Percentiles rank a stretch among this genome's conserved stretches.
Conservation (phyloP, 2,329 filamentous ascomycete genomes). For the Didymellaceae sp. region DNA sequence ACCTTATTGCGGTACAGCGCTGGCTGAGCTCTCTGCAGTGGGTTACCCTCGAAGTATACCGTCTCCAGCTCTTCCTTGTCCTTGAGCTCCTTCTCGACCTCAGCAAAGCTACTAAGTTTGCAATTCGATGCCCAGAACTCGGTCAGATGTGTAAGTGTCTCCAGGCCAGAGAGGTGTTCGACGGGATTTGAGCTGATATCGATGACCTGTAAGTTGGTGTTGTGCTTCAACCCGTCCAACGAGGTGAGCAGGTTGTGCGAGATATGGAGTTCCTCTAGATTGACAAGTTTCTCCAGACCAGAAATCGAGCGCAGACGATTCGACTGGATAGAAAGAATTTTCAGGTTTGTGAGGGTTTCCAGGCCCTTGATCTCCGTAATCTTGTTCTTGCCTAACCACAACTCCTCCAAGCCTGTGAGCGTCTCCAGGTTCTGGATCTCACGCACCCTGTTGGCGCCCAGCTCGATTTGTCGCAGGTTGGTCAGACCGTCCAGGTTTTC, state of each 20-base stretch:
- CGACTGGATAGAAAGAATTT: conserved; percentile 91
- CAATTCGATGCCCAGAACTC: conserved; percentile 97
- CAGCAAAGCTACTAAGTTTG: conserved; percentile 76
- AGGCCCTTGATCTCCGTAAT: conserved; percentile 84
- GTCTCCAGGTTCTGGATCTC: conserved; percentile 85
- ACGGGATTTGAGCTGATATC: conserved; percentile 92
- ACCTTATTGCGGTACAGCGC: conserved; percentile 95
- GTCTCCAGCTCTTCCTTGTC: conserved; percentile 84
- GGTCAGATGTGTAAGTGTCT: conserved; percentile 73
- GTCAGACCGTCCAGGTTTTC: conserved; percentile 80
- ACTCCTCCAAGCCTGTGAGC: conserved; percentile 78
- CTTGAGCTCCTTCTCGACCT: conserved; percentile 77
- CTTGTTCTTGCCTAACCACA: conserved; percentile 97
- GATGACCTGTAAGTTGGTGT: conserved; percentile 69
- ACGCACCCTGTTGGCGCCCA: conserved; percentile 90
- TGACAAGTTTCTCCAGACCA: conserved; percentile 74
- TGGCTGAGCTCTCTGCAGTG: conserved; percentile 78
- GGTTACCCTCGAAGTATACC: conserved; percentile 96
- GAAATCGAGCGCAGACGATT: conserved; percentile 84
- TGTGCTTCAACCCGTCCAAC: conserved; percentile 68
- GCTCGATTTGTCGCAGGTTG: conserved; percentile 81
- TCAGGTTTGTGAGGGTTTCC: conserved; percentile 75
- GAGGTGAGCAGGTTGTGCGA: conserved; percentile 89
- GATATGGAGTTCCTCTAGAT: conserved; percentile 92
- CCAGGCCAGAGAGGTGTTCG: conserved; percentile 73